These are phyloP conservation scores for Cladosporium sp. DNA, from an alignment of 2,329 filamentous ascomycete species.

Conservation along the genomic window DNA sequence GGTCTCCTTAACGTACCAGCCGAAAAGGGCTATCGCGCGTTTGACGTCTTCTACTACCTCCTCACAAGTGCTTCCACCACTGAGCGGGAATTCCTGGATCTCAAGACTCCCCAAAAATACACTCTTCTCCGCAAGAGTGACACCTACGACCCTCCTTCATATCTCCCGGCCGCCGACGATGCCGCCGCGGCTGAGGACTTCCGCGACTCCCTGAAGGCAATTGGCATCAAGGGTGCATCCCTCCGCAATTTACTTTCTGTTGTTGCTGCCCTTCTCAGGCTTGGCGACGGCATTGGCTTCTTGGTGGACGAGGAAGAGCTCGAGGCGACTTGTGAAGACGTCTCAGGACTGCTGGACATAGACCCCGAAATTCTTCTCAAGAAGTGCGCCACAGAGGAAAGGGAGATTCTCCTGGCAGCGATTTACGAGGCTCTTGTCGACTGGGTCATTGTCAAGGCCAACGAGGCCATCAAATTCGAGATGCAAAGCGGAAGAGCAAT, in stretches of 20 bases:
- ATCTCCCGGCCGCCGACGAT: constrained; percentile 90
- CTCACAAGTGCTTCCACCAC: constrained; percentile 82
- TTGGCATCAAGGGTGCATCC: constrained; percentile 86
- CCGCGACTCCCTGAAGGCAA: constrained; percentile 78
- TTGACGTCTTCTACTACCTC: constrained; percentile 97
- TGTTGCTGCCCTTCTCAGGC: constrained; percentile 81
- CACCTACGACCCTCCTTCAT: constrained; percentile 82
- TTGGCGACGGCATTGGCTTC: constrained; percentile 88
- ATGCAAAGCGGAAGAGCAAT: constrained; percentile 66
- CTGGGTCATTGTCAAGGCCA: constrained; percentile 88
- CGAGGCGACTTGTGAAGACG: constrained; percentile 86
- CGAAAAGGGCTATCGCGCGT: constrained; percentile 82
- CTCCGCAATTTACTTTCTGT: constrained; percentile 83
- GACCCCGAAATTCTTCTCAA: constrained; percentile 78
- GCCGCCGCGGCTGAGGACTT: constrained; percentile 92
- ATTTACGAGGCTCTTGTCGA: constrained; percentile 94
- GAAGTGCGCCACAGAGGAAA: constrained; percentile 81
- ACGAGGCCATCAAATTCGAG: constrained; percentile 76
- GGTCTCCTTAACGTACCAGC: constrained; percentile 79
- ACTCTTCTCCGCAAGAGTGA: constrained; percentile 76
- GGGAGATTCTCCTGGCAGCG: constrained; percentile 77
- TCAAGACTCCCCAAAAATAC: constrained; percentile 77
- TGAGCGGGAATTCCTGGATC: constrained; percentile 85
- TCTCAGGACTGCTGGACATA: constrained; percentile 79
- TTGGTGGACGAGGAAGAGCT: constrained; percentile 79